These are phyloP conservation scores for Niebla homalea DNA, from an alignment of 495 filamentous ascomycete species.

Conservation along the genomic window DNA sequence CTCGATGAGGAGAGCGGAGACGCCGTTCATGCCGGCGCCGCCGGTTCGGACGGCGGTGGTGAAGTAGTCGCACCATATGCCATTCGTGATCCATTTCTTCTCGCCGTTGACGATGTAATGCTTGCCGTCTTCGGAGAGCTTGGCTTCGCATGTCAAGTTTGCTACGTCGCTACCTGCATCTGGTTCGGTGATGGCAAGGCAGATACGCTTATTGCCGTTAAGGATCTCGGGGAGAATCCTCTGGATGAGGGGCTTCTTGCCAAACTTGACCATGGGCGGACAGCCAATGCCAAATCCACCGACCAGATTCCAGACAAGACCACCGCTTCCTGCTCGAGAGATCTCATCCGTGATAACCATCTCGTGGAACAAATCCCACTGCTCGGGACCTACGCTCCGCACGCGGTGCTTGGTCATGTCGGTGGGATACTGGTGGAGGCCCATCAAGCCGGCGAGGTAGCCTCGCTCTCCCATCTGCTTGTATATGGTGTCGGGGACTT, in stretches of 20 bases:
- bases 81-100: conserved; percentile 99
- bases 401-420: conserved; percentile 57
- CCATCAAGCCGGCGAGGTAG: conserved; percentile 81
- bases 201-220: conserved; percentile 89
- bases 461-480: conserved; percentile 88
- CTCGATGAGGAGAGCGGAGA: conserved; percentile 82
- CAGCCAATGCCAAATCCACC: conserved; percentile 91
- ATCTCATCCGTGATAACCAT: conserved; percentile 89
- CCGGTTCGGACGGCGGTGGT: conserved; percentile 92
- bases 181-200: conserved; percentile 72
- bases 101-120: conserved; percentile 99
- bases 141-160: conserved; percentile 88
- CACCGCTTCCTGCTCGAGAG: conserved; percentile 74
- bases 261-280: conserved; percentile 83
- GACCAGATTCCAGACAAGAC: conserved; percentile 96
- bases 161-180: conserved; percentile 82
- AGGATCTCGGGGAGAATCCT: conserved; percentile 72
- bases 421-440: conserved; percentile 59
- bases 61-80: conserved; percentile 93
- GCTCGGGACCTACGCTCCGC: conserved; percentile 65
- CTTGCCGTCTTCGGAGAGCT: conserved; percentile 85
- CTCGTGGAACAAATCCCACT: conserved; percentile 98
- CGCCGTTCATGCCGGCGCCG: conserved; percentile 71
- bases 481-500: conserved; percentile 78
- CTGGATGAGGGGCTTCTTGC: conserved; percentile 79